Percentiles rank a stretch among this genome's conserved stretches.
These are phyloP conservation scores for Fereydounia khargensis DNA, from an alignment of 1,284 basidiomycete genomes.

Conservation along the genomic window DNA sequence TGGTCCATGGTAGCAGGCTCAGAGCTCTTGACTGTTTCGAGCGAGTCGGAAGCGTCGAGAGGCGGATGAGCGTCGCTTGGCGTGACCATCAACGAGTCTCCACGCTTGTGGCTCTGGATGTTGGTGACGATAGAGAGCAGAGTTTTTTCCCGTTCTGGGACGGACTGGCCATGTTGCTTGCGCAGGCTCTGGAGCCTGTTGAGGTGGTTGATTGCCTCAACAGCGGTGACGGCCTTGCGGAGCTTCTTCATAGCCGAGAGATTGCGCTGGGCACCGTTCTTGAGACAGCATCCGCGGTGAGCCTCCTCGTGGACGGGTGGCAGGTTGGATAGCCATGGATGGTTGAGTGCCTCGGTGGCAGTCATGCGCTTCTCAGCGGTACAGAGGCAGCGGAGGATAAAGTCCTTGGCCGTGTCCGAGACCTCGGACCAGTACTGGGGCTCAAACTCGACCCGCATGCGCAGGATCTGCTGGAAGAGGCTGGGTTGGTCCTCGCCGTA, in stretches of 20 bases:
- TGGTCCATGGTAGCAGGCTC: not conserved
- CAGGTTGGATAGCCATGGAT: constrained; percentile 50
- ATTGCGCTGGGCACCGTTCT: constrained; percentile 38
- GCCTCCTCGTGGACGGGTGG: constrained; percentile 39
- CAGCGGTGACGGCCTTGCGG: constrained; percentile 46
- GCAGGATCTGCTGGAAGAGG: constrained; percentile 51
- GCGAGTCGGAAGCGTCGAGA: constrained; percentile 1
- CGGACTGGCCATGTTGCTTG: constrained; percentile 29
- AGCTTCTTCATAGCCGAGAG: constrained; percentile 41
- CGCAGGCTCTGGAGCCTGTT: constrained; percentile 43
- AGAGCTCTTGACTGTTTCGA: constrained; percentile 1
- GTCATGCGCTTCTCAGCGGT: constrained; percentile 47
- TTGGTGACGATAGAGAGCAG: constrained; percentile 31
- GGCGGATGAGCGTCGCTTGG: constrained; percentile 1
- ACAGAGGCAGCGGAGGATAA: constrained; percentile 51
- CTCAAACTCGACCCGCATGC: constrained; percentile 50
- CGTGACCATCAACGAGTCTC: constrained; percentile 17
- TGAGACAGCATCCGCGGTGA: constrained; percentile 42
- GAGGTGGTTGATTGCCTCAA: constrained; percentile 47
- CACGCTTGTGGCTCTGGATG: constrained; percentile 19
- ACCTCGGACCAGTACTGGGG: constrained; percentile 52
- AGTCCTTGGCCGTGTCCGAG: constrained; percentile 50
- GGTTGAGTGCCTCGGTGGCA: constrained; percentile 44
- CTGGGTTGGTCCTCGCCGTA: constrained; percentile 48
- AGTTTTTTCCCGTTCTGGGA: constrained; percentile 34